Evolutionary conservation across 2,329 filamentous ascomycete genomes (phyloP), one percentile per base, ranked within the genome.

Genomic region (Moelleriella libera): DNA sequence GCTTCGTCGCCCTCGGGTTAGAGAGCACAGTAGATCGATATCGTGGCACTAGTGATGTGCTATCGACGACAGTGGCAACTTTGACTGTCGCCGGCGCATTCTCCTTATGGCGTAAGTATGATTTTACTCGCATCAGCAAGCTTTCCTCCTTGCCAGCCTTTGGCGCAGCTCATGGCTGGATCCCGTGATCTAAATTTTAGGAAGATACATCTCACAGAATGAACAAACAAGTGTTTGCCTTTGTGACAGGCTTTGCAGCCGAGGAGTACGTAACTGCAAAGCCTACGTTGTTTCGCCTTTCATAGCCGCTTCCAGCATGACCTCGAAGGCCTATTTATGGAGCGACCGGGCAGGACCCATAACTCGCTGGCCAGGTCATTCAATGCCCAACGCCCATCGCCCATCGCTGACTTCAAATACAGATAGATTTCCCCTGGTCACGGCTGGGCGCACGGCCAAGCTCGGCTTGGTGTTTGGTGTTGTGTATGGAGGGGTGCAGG

Each of bases 21-120:
- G 92, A 97, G 68, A 85, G 90, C 63, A 82, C 85, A 48, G 82
- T 95, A 45, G 56, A 58, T 45, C 72, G 81, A 5, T 82, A 81
- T 54, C 72, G 80, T 45, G 75, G 76, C 42, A 71, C 72, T 48
- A 78, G 80, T 61, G 90, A 97, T 64, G 81, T 88, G 58, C 60
- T 87, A 56, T 90, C 84, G 53, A 94, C 86, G 1, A 78, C 88
- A 5, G 73, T 89, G 49, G 88, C 92, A 30, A 89, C 86, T 44
- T 69, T 95, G 62, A 84, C 85, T 0, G 83, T 92, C 37, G 87
- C 89, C 1, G 90, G 90, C 2, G 74, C 81, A 7, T 96, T 95
- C 71, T 94, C 88, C 61, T 68, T 88, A 49, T 84, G 85, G 78
- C 85, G 88, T 89, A 73, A 61, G 82, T 71, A 44, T 45, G 40